Conservation (phyloP, 164 flowering plant genomes). For the Nymphaea colorata region DNA sequence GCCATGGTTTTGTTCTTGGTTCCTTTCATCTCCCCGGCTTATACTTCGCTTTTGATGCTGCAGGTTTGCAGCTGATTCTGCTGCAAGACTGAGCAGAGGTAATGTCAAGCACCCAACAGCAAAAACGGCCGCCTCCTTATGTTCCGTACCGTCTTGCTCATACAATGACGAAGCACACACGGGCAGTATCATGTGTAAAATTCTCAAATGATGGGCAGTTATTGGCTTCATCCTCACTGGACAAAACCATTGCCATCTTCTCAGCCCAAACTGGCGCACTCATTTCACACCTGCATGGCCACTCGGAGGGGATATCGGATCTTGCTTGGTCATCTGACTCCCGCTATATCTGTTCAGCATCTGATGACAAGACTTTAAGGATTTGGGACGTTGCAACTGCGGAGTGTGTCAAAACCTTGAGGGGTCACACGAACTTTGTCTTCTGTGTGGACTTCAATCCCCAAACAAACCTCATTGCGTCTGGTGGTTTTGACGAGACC, state of each 20-base stretch:
- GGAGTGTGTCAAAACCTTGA: slow-evolving; percentile 66
- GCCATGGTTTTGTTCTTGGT: too few relatives aligned
- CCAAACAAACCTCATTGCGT: slow-evolving; percentile 69
- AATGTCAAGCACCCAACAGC: not conserved
- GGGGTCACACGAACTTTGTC: slow-evolving; percentile 67
- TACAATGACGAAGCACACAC: slow-evolving; percentile 47
- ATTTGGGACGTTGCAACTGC: slow-evolving; percentile 77
- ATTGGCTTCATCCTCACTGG: slow-evolving; percentile 85
- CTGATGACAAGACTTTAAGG: slow-evolving; percentile 79
- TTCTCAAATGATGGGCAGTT: slow-evolving; percentile 83
- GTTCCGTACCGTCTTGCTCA: slow-evolving; percentile 45
- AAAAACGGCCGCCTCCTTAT: slow-evolving; percentile 20
- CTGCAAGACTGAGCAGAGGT: not conserved
- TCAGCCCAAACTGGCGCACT: slow-evolving; percentile 38
- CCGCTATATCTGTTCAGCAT: slow-evolving; percentile 92
- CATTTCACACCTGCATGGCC: slow-evolving; percentile 52
- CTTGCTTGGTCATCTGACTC: slow-evolving; percentile 93
- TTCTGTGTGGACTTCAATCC: slow-evolving; percentile 92
- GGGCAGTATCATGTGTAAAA: slow-evolving; percentile 81
- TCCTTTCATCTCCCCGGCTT: too few relatives aligned
- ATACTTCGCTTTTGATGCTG: too few relatives aligned
- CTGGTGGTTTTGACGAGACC: slow-evolving; percentile 83
- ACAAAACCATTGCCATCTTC: slow-evolving; percentile 72
- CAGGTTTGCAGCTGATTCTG: too few relatives aligned
- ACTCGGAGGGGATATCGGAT: slow-evolving; percentile 78